Conservation (phyloP, 2,329 filamentous ascomycete species). For the Clonostachys rhizophaga region DNA sequence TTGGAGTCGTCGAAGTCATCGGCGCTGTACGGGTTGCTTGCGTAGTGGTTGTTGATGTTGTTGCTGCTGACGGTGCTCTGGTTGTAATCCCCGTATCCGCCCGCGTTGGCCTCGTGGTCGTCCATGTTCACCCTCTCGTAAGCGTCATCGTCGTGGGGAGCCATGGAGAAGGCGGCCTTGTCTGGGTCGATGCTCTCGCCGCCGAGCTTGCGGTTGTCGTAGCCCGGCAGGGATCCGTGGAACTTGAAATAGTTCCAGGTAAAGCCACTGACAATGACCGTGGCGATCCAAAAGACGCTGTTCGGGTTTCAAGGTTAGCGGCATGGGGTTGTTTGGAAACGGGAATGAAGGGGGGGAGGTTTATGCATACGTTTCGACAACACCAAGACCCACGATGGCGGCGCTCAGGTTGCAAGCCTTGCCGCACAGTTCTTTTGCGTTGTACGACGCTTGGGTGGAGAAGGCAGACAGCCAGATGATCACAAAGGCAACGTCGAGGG, state of each 20-base stretch:
- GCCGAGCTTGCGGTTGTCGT: slow-evolving; percentile 42
- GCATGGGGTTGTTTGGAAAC: not conserved
- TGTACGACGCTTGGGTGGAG: slow-evolving; percentile 60
- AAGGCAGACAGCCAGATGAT: slow-evolving; percentile 65
- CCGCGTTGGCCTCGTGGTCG: slow-evolving; percentile 26
- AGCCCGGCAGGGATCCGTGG: slow-evolving; percentile 58
- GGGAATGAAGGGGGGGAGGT: not conserved
- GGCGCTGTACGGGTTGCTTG: slow-evolving; percentile 28
- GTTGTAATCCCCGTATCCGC: slow-evolving; percentile 10
- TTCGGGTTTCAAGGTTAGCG: not conserved
- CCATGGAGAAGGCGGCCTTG: slow-evolving; percentile 65
- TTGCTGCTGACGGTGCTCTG: slow-evolving; percentile 23
- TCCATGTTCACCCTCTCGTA: slow-evolving; percentile 59
- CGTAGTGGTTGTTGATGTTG: slow-evolving; percentile 24
- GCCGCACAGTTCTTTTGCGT: slow-evolving; percentile 49
- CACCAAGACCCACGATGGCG: slow-evolving; percentile 56
- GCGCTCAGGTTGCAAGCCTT: slow-evolving; percentile 56
- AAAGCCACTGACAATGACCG: slow-evolving; percentile 53
- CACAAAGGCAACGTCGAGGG: slow-evolving; percentile 51
- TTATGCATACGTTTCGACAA: slow-evolving; percentile 54
- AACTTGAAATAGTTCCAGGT: slow-evolving; percentile 58
- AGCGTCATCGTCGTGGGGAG: slow-evolving; percentile 61
- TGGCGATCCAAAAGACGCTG: slow-evolving; percentile 51
- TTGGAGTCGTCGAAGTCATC: slow-evolving; percentile 31
- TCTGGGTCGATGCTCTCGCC: slow-evolving; percentile 59